Base-by-base conservation (phyloP, 1,284 basidiomycete species). In the Abortiporus biennis region DNA sequence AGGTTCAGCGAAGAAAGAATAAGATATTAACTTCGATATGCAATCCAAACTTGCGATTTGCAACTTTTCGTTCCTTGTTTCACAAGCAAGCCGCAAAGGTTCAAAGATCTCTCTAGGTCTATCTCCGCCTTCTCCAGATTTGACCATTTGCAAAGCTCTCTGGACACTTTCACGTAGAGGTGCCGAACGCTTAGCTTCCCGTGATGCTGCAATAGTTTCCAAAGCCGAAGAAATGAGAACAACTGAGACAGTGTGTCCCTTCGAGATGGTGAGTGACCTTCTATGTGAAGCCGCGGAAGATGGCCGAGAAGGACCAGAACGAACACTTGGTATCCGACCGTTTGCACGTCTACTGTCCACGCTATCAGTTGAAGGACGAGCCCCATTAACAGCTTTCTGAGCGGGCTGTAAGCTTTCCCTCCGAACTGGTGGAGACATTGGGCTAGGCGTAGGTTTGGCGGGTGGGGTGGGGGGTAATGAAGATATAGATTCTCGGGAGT, bases 31-130 rank as follows among this genome's bases (percentile, higher is more conserved):
- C 65, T 98, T 98, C 37, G 92, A 89, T 46, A 96, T 91, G 54
- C 94, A 92, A 64, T 98, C 94, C 59, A 98, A 71, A 50, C 92
- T 93, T 17, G 92, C 90, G 55, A 95, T 88, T 81, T 93, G 88
- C 24, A 96, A 75, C 53, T 92, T 92, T 59, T 96, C 91, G 50
- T 76, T 88, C 41, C 84, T 78, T 1, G 92, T 95, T 67, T 97
- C 92, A 65, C 93, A 97, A 11, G 93, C 94, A 40, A 97, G 71
- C 41, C 90, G 80, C 42, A 98, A 72, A 12, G 94, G 92, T 57
- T 95, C 90, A 56, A 98, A 92, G 42, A 96, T 88, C 57, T 92
- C 86, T 47, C 89, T 73, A 27, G 88, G 88, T 55, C 66, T 72
- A 54, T 85, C 80, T 22, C 78, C 77, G 36, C 78, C 82, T 57